Evolutionary conservation across 345 rosid species (phyloP).

Genomic region (Camelina neglecta): DNA sequence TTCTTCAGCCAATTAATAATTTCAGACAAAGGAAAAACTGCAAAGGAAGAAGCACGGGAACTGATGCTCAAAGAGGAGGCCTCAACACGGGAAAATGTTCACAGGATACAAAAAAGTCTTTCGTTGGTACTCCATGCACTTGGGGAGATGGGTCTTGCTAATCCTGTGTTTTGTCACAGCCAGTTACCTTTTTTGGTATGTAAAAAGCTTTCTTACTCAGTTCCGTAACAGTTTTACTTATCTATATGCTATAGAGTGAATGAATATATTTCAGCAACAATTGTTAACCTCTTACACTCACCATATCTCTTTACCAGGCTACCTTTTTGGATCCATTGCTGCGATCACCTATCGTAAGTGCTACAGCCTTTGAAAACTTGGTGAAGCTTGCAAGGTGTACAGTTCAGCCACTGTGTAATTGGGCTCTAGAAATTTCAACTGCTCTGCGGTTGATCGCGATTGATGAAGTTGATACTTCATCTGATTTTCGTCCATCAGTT

Average conservation of each 20-base stretch:
- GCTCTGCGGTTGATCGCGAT: slow-evolving; percentile 75
- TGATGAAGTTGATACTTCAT: slow-evolving; percentile 61
- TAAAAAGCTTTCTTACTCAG: slow-evolving; percentile 27
- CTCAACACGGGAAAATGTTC: slow-evolving; percentile 68
- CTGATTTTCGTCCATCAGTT: slow-evolving; percentile 54
- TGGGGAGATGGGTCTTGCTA: slow-evolving; percentile 89
- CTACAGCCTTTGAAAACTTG: slow-evolving; percentile 76
- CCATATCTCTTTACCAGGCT: slow-evolving; percentile 54
- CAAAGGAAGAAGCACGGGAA: slow-evolving; percentile 96
- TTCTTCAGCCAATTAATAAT: slow-evolving; percentile 29
- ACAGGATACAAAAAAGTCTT: slow-evolving; percentile 62
- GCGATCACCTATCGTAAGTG: slow-evolving; percentile 79
- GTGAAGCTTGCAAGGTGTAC: slow-evolving; percentile 88
- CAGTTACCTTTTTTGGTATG: slow-evolving; percentile 89
- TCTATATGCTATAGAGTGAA: slow-evolving; percentile 19
- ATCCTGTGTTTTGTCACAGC: slow-evolving; percentile 94
- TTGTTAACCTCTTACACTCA: slow-evolving; percentile 19
- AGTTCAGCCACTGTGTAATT: slow-evolving; percentile 80
- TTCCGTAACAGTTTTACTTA: slow-evolving; percentile 10
- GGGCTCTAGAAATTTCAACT: slow-evolving; percentile 95
- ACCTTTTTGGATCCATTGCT: slow-evolving; percentile 84
- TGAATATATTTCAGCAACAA: neutral
- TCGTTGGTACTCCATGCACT: slow-evolving; percentile 77
- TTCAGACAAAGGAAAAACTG: slow-evolving; percentile 85
- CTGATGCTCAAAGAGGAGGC: slow-evolving; percentile 92